These are phyloP conservation scores for Penicillium lagena DNA, from an alignment of 495 filamentous ascomycete species.

Conservation along the genomic window DNA sequence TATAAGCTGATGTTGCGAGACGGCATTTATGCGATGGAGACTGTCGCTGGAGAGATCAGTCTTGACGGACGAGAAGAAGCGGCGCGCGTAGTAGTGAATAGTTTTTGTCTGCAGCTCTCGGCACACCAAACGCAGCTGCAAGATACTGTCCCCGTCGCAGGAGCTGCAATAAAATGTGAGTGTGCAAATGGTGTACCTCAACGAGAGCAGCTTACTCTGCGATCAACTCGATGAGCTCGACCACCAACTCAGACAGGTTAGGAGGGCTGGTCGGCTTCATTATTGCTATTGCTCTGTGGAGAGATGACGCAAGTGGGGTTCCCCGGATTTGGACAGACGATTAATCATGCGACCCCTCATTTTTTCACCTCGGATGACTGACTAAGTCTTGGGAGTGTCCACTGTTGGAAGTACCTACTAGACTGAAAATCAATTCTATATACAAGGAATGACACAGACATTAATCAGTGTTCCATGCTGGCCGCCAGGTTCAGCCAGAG, in stretches of 20 bases:
- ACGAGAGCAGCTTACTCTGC: not conserved
- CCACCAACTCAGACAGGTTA: constrained; percentile 6
- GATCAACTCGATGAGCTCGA: constrained; percentile 22
- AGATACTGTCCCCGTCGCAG: constrained; percentile 4
- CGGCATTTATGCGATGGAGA: constrained; percentile 12
- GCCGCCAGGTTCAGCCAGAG: constrained; percentile 28
- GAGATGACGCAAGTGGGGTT: constrained; percentile 10
- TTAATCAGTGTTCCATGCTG: constrained; percentile 12
- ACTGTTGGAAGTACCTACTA: not conserved
- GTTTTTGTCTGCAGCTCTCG: constrained; percentile 19
- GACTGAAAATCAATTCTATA: not conserved
- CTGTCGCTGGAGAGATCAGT: constrained; percentile 20
- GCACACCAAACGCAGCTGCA: constrained; percentile 17
- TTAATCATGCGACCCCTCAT: constrained; percentile 14
- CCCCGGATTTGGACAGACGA: constrained; percentile 12
- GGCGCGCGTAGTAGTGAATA: constrained; percentile 18
- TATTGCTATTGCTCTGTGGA: not conserved
- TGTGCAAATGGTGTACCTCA: not conserved
- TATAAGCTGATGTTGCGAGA: constrained; percentile 11
- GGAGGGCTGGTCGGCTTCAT: not conserved
- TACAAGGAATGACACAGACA: not conserved
- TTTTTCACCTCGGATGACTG: not conserved
- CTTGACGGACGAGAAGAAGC: constrained; percentile 17
- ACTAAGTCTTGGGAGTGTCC: too few species aligned
- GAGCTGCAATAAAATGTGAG: not conserved